Conservation (phyloP, 2,329 filamentous ascomycete genomes). For the Chrysoporthe cubensis region DNA sequence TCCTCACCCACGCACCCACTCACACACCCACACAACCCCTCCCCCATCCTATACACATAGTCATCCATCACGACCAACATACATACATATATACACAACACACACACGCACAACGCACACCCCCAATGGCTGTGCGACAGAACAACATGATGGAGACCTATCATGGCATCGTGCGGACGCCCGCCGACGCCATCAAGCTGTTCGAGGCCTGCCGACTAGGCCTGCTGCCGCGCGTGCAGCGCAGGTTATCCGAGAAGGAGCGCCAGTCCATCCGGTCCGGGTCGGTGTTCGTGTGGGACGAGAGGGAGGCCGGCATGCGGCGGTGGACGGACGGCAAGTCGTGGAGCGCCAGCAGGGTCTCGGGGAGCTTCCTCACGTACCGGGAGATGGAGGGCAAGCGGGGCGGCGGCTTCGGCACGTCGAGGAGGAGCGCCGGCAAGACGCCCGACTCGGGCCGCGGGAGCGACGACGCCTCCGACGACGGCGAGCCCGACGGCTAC, state of each 20-base stretch:
- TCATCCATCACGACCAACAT: not conserved
- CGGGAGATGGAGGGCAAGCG: constrained; percentile 99
- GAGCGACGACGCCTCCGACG: constrained; percentile 84
- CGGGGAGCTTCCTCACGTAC: constrained; percentile 96
- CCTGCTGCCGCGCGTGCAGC: constrained; percentile 86
- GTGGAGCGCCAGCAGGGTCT: constrained; percentile 97
- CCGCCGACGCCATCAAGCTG: constrained; percentile 94
- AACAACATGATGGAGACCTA: constrained; percentile 85
- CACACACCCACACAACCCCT: constrained; percentile 5
- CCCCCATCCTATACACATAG: not conserved
- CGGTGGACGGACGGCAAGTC: constrained; percentile 99
- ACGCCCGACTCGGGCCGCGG: constrained; percentile 81
- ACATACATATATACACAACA: not conserved
- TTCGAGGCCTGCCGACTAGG: constrained; percentile 95
- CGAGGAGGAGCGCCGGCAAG: constrained; percentile 66
- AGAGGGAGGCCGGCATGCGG: constrained; percentile 96
- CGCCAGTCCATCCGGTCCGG: constrained; percentile 93
- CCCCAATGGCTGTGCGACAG: constrained; percentile 27
- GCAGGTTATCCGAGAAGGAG: constrained; percentile 94
- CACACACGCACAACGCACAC: not conserved
- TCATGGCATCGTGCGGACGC: constrained; percentile 91
- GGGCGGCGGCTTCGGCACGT: constrained; percentile 72
- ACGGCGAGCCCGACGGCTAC: constrained; percentile 86
- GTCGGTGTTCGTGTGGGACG: constrained; percentile 99
- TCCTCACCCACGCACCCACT: not conserved